Base-by-base conservation (phyloP, 495 filamentous ascomycete species). In the Hypoxylon fuscum region DNA sequence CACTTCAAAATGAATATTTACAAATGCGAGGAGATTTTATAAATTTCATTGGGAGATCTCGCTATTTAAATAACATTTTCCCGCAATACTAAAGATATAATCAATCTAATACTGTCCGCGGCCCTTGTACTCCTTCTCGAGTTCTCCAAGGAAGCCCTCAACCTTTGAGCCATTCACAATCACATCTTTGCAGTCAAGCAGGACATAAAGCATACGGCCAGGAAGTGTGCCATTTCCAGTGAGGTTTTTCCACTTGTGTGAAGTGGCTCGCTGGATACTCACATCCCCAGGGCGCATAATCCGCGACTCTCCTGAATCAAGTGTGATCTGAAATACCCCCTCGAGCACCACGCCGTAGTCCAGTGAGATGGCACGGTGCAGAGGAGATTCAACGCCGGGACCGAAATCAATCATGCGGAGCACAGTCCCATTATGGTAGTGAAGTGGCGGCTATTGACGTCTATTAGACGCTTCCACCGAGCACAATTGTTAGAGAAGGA, bases 301-400 rank as follows among this genome's bases (percentile, higher is more conserved):
- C 22, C 72, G 64, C 55, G 71, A 76, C 63, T 85, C 83, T 0
- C 85, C 75, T 63, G 62, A 52, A 53, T 87, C 85, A 20, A 87
- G 66, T 4, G 72, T 69, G 54, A 81, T 72, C 76, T 76, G 79
- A 17, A 83, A 64, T 58, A 77, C 66, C 0, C 87, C 87, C 55
- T 87, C 84, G 8, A 89, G 40, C 12, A 89, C 80, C 32, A 87
- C 69, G 0, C 85, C 84, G 49, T 86, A 87, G 54, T 89, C 87
- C 2, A 90, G 62, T 23, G 77, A 80, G 47, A 80, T 69, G 5
- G 86, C 85, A 1, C 86, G 78, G 47, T 88, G 87, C 74, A 89
- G 74, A 12, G 73, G 64, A 5, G 71, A 69, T 44, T 63, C 74
- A 53, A 75, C 74, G 14, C 72, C 77, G 0, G 86, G 86, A 0